phyloP scores from a whole-genome alignment of 495 filamentous ascomycete species.

The Neurospora sp. region DNA sequence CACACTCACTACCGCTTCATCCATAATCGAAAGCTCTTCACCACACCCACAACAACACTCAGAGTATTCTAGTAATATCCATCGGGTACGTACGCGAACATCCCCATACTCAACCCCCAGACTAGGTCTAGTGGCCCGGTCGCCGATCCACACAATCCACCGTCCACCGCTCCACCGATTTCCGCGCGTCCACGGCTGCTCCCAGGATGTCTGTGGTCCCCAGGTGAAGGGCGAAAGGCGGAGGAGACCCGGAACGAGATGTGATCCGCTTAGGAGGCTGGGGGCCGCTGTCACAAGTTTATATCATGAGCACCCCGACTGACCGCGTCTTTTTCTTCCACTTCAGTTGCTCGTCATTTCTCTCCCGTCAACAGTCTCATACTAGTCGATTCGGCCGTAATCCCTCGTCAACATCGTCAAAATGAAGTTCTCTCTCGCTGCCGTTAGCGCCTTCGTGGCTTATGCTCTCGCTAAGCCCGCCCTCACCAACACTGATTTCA shows the following conservation, averaged over 20 bases:
- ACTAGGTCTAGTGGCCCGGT: background rate
- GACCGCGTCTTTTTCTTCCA: background rate
- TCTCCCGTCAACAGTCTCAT: background rate
- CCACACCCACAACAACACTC: background rate
- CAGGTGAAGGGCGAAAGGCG: background rate
- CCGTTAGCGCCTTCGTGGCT: conserved; percentile 29
- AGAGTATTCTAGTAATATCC: background rate
- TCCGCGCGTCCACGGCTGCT: background rate
- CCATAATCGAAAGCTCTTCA: background rate
- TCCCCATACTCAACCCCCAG: background rate
- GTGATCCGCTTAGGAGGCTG: background rate
- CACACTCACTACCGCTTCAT: background rate
- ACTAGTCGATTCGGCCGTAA: background rate
- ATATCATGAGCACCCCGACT: background rate
- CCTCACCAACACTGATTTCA: conserved; percentile 34
- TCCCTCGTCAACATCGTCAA: conserved; percentile 12
- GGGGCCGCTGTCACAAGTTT: background rate
- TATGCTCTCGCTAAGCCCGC: conserved; percentile 23
- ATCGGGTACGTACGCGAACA: background rate
- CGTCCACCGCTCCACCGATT: background rate
- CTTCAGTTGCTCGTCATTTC: background rate
- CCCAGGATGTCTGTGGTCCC: background rate
- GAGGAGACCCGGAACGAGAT: background rate
- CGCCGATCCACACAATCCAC: background rate
- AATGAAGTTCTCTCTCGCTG: conserved; percentile 33